Base-by-base conservation (phyloP, 2,329 filamentous ascomycete genomes). In the Berkeleyomyces basicola region DNA sequence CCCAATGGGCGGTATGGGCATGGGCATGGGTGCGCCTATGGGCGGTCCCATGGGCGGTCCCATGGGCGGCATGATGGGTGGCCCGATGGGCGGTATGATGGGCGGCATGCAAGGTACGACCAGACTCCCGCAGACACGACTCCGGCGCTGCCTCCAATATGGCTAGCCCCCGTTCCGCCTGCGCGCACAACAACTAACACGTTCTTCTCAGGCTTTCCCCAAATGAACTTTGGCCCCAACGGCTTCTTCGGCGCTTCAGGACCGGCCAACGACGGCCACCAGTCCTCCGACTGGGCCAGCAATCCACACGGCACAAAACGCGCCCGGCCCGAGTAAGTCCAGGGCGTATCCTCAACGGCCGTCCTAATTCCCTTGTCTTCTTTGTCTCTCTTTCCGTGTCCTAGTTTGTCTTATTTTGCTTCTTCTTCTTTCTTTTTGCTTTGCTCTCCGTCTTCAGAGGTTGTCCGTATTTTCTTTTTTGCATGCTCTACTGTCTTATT, bases 221-320 rank as follows among this genome's bases (percentile, higher is more conserved):
- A 82, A 69, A 79, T 80, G 62, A 82, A 84, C 69, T 92, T 90
- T 74, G 88, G 86, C 70, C 82, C 84, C 53, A 82, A 85, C 44
- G 82, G 79, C 64, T 90, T 90, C 75, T 92, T 90, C 72, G 73
- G 71, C 49, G 73, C 72, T 58, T 74, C 74, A 47, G 76, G 74
- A 62, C 74, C 83, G 64, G 84, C 85, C 62, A 83, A 83, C 73
- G 88, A 33, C 33, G 43, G 33, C 31, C 58, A 49, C 46, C 58
- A 60, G 58, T 4, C 58, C 7, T 58, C 47, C 11, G 61, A 63
- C 40, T 63, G 61, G 61, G 61, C 61, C 14, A 63, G 87, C 78
- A 92, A 92, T 69, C 88, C 88, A 4, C 88, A 92, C 68, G 87
- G 87, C 39, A 84, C 85, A 3, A 93, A 93, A 75, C 79, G 88